Conservation (phyloP, 805 yeast genomes). For the Yamadazyma ubonensis region DNA sequence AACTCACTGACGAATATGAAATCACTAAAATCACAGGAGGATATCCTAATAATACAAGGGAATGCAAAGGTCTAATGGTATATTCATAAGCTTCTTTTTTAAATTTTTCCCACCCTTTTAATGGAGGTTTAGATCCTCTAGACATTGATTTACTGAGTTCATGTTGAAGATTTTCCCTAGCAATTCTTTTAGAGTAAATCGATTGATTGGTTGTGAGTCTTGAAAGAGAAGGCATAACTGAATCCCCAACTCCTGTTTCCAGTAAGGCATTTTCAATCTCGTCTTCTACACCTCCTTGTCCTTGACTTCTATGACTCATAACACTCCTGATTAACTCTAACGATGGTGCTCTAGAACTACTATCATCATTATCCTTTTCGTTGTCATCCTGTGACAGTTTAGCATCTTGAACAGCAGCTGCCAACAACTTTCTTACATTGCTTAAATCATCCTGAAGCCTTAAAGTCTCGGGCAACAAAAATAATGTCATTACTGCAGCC, state of each 20-base stretch:
- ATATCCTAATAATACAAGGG: slow-evolving; percentile 58
- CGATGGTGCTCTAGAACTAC: slow-evolving; percentile 5
- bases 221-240: slow-evolving; percentile 38
- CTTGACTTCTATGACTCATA: slow-evolving; percentile 30
- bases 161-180: slow-evolving; percentile 21
- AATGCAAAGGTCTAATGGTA: slow-evolving; percentile 57
- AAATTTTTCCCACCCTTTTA: slow-evolving; percentile 14
- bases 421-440: slow-evolving; percentile 47
- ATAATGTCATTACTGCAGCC: slow-evolving; percentile 47
- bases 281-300: background rate
- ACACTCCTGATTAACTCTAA: background rate
- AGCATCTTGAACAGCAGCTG: slow-evolving; percentile 3
- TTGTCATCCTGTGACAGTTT: slow-evolving; percentile 6
- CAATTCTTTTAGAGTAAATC: slow-evolving; percentile 27
- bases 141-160: slow-evolving; percentile 8
- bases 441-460: slow-evolving; percentile 60
- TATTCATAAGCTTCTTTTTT: slow-evolving; percentile 44
- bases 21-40: slow-evolving; percentile 76
- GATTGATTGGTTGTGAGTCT: slow-evolving; percentile 36
- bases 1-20: slow-evolving; percentile 66
- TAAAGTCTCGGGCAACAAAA: slow-evolving; percentile 78
- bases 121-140: slow-evolving; percentile 1
- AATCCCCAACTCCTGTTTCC: slow-evolving; percentile 37
- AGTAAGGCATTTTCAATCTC: background rate
- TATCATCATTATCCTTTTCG: slow-evolving; percentile 12